Conservation (phyloP, 495 filamentous ascomycete genomes). For the Xylaria acuta region DNA sequence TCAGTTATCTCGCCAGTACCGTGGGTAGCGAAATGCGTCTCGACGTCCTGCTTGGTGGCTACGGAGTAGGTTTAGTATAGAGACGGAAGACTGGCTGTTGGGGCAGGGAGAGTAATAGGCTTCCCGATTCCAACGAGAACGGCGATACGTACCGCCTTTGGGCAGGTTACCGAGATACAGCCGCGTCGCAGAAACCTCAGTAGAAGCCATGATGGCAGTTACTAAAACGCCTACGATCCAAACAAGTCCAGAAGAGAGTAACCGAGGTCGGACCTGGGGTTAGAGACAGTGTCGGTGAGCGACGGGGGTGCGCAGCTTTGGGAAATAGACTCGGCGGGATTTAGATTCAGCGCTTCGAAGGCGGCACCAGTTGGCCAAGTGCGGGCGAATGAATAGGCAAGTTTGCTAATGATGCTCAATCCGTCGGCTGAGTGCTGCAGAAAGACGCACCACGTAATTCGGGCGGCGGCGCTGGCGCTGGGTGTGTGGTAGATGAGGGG, state of each 20-base stretch:
- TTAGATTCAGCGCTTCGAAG: background rate
- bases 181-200: slow-evolving; percentile 87
- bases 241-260: slow-evolving; percentile 14
- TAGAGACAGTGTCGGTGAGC: slow-evolving; percentile 5
- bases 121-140: slow-evolving; percentile 39
- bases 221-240: slow-evolving; percentile 25
- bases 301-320: slow-evolving; percentile 4
- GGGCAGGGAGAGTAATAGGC: slow-evolving; percentile 27
- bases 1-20: slow-evolving; percentile 96
- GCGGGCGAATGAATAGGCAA: background rate
- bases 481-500: slow-evolving; percentile 18
- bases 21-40: slow-evolving; percentile 93
- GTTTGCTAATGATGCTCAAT: background rate
- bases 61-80: slow-evolving; percentile 40
- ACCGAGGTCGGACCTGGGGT: background rate
- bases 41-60: slow-evolving; percentile 97
- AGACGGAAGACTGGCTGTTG: background rate
- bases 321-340: background rate
- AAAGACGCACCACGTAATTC: background rate
- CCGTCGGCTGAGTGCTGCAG: background rate
- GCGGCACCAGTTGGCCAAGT: background rate
- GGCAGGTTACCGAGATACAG: slow-evolving; percentile 98
- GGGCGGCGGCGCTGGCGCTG: slow-evolving; percentile 4
- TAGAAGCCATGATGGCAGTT: slow-evolving; percentile 53
- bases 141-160: slow-evolving; percentile 78